A percentile compares a stretch with the other conserved stretches of the same genome.
These are phyloP conservation scores for Thielaviopsis ethacetica DNA, from an alignment of 2,329 filamentous ascomycete genomes.

Conservation along the genomic window DNA sequence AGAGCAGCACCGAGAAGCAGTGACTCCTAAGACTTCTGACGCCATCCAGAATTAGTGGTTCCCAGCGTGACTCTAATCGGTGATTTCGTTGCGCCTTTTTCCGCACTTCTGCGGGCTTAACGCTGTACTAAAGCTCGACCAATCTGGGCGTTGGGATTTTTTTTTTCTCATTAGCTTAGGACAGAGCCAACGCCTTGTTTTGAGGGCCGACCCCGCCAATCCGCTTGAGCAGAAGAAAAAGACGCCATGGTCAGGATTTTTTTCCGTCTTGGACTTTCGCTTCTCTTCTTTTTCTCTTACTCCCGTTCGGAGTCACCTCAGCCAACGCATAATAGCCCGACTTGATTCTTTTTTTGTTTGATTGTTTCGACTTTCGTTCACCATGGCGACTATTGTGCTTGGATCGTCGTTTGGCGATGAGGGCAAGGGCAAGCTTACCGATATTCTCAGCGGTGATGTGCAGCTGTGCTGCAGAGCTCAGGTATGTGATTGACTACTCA, in stretches of 20 bases:
- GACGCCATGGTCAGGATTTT: constrained; percentile 9
- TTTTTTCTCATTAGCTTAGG: not conserved
- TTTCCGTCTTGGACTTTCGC: not conserved
- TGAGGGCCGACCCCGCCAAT: not conserved
- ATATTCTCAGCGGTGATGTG: constrained; percentile 11
- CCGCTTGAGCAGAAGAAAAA: not conserved
- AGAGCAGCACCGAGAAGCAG: not conserved
- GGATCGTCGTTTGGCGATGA: constrained; percentile 12
- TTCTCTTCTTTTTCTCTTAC: constrained; percentile 12
- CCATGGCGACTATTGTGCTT: constrained; percentile 12
- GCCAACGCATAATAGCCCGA: constrained; percentile 10
- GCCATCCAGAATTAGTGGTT: not conserved
- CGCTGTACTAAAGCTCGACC: too few relatives aligned
- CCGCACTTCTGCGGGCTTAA: not conserved
- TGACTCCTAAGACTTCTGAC: not conserved
- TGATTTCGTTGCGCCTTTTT: not conserved
- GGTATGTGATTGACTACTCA: constrained; percentile 3
- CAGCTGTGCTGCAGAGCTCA: constrained; percentile 13
- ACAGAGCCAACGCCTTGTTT: too few relatives aligned
- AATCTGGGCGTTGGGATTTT: not conserved
- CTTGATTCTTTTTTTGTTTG: constrained; percentile 7
- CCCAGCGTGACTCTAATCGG: not conserved
- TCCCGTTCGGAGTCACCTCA: constrained; percentile 12
- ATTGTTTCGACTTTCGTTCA: constrained; percentile 9
- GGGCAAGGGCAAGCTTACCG: constrained; percentile 12